A percentile compares a stretch with the other conserved stretches of the same genome.
phyloP scores from a whole-genome alignment of 2,329 filamentous ascomycete species.

The Orbilia oligospora region DNA sequence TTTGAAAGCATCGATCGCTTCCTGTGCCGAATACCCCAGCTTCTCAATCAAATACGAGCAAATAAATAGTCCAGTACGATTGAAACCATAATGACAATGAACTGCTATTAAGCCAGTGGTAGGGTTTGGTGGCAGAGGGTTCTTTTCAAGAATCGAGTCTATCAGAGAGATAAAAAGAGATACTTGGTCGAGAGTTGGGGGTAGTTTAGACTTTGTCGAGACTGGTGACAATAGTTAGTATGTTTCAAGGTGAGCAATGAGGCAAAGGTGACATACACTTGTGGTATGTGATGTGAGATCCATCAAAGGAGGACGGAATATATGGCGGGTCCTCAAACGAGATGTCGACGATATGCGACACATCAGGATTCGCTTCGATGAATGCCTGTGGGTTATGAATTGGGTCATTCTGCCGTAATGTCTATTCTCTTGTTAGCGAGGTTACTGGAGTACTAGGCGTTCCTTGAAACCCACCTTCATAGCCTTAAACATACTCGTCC shows the following conservation, averaged over 20 bases:
- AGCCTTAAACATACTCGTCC: slow-evolving; percentile 70
- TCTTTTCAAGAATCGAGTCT: slow-evolving; percentile 67
- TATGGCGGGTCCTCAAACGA: slow-evolving; percentile 92
- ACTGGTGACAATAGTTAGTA: slow-evolving; percentile 36
- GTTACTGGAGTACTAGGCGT: background rate
- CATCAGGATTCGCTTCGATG: slow-evolving; percentile 76
- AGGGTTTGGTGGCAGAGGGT: slow-evolving; percentile 60
- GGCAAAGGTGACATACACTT: slow-evolving; percentile 61
- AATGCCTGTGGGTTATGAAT: slow-evolving; percentile 82
- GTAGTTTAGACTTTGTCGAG: slow-evolving; percentile 86
- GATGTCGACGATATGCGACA: slow-evolving; percentile 80
- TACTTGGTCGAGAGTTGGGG: slow-evolving; percentile 77
- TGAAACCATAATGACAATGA: slow-evolving; percentile 98
- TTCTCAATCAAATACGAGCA: slow-evolving; percentile 91
- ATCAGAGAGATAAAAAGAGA: slow-evolving; percentile 74
- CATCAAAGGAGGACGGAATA: slow-evolving; percentile 72
- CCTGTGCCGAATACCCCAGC: slow-evolving; percentile 78
- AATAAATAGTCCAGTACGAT: slow-evolving; percentile 91
- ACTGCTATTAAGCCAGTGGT: slow-evolving; percentile 62
- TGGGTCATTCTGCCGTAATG: slow-evolving; percentile 88
- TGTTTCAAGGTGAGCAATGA: background rate
- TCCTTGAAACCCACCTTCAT: slow-evolving; percentile 48
- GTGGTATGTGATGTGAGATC: slow-evolving; percentile 64
- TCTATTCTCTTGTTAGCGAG: slow-evolving; percentile 73
- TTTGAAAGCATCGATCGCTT: slow-evolving; percentile 85